Conservation (phyloP, 495 filamentous ascomycete species). For the Penicillium simplicissimum region DNA sequence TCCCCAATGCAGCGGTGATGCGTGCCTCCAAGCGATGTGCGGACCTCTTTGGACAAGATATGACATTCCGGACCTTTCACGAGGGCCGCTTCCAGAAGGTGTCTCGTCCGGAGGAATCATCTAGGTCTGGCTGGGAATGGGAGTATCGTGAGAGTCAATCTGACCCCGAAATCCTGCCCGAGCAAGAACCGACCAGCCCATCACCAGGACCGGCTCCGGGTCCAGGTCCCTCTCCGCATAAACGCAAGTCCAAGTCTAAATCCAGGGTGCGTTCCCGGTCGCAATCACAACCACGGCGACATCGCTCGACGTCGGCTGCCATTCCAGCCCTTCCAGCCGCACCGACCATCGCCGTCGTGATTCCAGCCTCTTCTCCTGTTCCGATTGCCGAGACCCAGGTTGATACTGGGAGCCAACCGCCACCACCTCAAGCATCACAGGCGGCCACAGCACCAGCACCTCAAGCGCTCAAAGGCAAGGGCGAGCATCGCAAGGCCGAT, state of each 20-base stretch:
- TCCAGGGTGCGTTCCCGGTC: neutral
- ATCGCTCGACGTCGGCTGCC: neutral
- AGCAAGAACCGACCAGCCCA: neutral
- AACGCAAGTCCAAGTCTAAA: slow-evolving; percentile 2
- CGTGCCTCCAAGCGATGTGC: slow-evolving; percentile 69
- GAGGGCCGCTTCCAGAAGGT: slow-evolving; percentile 40
- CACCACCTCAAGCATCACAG: neutral
- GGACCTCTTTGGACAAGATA: slow-evolving; percentile 65
- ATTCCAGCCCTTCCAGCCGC: neutral
- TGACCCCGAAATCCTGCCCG: slow-evolving; percentile 6
- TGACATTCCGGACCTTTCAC: slow-evolving; percentile 57
- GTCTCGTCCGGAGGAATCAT: slow-evolving; percentile 16
- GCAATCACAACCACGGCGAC: neutral
- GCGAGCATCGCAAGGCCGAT: slow-evolving; percentile 31
- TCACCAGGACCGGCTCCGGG: slow-evolving; percentile 1
- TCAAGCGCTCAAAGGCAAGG: slow-evolving; percentile 26
- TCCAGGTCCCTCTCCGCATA: neutral
- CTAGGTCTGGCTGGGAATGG: slow-evolving; percentile 29
- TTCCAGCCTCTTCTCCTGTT: neutral
- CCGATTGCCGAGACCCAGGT: neutral
- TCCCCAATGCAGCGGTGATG: slow-evolving; percentile 59
- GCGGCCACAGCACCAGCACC: neutral
- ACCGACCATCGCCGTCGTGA: neutral
- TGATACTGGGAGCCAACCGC: neutral
- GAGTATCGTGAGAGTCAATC: slow-evolving; percentile 30